A percentile compares a stretch with the other conserved stretches of the same genome.
Evolutionary conservation across 306 rosid genomes (phyloP).

Genomic region (Vigna unguiculata): DNA sequence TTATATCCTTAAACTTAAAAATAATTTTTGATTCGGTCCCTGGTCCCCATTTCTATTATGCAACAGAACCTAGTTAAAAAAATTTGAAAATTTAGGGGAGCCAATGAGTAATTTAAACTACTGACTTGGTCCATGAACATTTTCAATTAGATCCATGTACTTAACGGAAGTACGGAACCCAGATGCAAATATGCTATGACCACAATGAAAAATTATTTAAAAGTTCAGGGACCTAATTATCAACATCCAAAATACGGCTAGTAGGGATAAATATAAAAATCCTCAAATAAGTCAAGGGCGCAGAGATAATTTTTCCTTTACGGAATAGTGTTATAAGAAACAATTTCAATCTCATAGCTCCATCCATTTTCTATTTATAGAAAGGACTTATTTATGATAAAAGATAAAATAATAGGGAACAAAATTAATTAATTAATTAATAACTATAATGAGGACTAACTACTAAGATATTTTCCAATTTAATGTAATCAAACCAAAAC

Average conservation of each 20-base stretch:
- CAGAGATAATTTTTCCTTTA: neutral
- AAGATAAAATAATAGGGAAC: too few relatives aligned
- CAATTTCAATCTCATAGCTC: neutral
- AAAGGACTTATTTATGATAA: too few relatives aligned
- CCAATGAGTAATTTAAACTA: neutral
- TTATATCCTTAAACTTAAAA: neutral
- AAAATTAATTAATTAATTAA: too few relatives aligned
- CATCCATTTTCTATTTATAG: conserved; percentile 10
- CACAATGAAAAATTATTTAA: neutral
- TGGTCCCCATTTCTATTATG: neutral
- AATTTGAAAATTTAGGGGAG: neutral
- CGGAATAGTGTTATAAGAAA: neutral
- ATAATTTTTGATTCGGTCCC: neutral
- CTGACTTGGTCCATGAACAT: neutral
- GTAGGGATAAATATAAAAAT: neutral
- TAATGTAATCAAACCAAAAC: too few relatives aligned
- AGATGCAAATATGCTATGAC: neutral
- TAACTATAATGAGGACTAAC: too few relatives aligned
- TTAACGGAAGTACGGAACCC: neutral
- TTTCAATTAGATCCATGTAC: neutral
- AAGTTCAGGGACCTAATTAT: neutral
- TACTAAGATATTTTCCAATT: too few relatives aligned
- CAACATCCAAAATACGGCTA: neutral
- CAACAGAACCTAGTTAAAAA: neutral
- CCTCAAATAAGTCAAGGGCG: neutral